phyloP scores from a whole-genome alignment of 441 rosid genomes.

The Gossypium davidsonii region DNA sequence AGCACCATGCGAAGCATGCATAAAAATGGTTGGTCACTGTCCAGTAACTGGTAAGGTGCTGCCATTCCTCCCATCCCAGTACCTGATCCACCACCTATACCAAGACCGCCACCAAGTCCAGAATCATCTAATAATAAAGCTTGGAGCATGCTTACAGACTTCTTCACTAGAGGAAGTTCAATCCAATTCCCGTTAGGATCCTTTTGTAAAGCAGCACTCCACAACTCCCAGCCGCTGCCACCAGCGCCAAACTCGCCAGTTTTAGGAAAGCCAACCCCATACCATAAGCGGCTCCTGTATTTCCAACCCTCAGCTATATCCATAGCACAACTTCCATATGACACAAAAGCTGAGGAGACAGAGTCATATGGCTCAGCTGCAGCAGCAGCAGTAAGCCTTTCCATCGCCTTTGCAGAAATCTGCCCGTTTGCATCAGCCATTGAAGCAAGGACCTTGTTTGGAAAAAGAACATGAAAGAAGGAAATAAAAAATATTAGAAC shows the following conservation, averaged over 20 bases:
- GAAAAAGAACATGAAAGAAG: slow-evolving; percentile 4
- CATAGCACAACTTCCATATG: slow-evolving; percentile 91
- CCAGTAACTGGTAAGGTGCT: slow-evolving; percentile 86
- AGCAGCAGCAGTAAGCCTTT: slow-evolving; percentile 91
- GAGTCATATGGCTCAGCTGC: slow-evolving; percentile 99
- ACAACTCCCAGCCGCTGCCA: slow-evolving; percentile 87
- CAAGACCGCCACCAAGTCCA: slow-evolving; percentile 99
- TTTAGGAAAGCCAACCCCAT: slow-evolving; percentile 84
- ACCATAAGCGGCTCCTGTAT: slow-evolving; percentile 96
- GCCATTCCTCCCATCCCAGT: slow-evolving; percentile 99
- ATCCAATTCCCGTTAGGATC: slow-evolving; percentile 95
- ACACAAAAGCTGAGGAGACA: slow-evolving; percentile 96
- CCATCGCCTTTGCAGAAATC: slow-evolving; percentile 88
- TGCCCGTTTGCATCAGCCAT: slow-evolving; percentile 99
- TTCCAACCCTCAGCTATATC: slow-evolving; percentile 99
- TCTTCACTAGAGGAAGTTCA: slow-evolving; percentile 90
- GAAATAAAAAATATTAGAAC: slow-evolving; percentile 11
- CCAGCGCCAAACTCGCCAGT: slow-evolving; percentile 60
- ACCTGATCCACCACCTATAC: slow-evolving; percentile 99
- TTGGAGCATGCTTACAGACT: slow-evolving; percentile 95
- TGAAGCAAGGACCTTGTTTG: slow-evolving; percentile 80
- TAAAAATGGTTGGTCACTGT: slow-evolving; percentile 98
- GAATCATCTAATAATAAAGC: slow-evolving; percentile 92
- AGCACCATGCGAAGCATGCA: slow-evolving; percentile 99
- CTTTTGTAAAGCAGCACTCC: slow-evolving; percentile 84